Conservation (phyloP, 1,139 yeast species). For the Debaryomyces udenii region DNA sequence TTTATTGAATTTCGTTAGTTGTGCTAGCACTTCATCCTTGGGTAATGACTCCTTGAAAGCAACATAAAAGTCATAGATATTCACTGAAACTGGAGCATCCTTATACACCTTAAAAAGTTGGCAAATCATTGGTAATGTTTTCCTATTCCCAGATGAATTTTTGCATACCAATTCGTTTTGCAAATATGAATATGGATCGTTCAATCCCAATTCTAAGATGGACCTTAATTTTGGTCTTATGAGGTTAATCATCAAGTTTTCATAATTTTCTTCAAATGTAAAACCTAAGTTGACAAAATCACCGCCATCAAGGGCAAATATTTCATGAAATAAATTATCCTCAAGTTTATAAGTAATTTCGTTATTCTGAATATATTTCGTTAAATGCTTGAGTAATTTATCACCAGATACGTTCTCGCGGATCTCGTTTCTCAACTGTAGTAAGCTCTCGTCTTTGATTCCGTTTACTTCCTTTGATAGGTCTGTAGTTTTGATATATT, state of each 20-base stretch:
- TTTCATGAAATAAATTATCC: slow-evolving; percentile 35
- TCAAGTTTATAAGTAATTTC: slow-evolving; percentile 6
- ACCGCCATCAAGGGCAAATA: slow-evolving; percentile 43
- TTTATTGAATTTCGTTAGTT: slow-evolving; percentile 21
- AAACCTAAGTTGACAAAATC: slow-evolving; percentile 21
- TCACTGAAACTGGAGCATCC: slow-evolving; percentile 76
- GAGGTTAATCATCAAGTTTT: slow-evolving; percentile 41
- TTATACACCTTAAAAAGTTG: slow-evolving; percentile 70
- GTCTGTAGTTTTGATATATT: not conserved
- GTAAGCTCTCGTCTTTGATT: slow-evolving; percentile 9
- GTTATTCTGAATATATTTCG: slow-evolving; percentile 5
- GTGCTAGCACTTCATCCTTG: slow-evolving; percentile 35
- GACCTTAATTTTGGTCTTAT: slow-evolving; percentile 43
- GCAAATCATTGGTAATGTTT: slow-evolving; percentile 54
- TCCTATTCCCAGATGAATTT: slow-evolving; percentile 8
- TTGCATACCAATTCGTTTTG: slow-evolving; percentile 24
- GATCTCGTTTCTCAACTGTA: slow-evolving; percentile 3
- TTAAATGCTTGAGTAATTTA: not conserved
- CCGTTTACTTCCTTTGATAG: slow-evolving; percentile 13
- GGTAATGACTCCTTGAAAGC: slow-evolving; percentile 67
- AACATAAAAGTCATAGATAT: slow-evolving; percentile 73
- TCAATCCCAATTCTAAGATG: slow-evolving; percentile 35
- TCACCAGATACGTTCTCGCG: not conserved
- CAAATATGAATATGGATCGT: slow-evolving; percentile 34
- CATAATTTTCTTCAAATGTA: slow-evolving; percentile 39